Conservation (phyloP, 2,329 filamentous ascomycete genomes). For the Gaeumannomyces tritici region DNA sequence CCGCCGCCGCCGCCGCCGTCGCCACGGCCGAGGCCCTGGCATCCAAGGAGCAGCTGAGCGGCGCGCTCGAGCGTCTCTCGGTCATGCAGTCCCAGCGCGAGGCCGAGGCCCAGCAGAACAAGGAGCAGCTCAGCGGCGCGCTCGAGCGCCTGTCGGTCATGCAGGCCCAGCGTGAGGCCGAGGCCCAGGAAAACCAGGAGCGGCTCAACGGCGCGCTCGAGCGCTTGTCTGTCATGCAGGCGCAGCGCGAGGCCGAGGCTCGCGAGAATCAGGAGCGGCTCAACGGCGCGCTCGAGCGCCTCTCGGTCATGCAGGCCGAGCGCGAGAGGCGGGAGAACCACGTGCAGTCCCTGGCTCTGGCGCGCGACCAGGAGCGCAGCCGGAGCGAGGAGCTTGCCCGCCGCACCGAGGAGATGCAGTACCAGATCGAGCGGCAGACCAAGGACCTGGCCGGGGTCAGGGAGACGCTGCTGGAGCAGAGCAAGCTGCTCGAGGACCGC, state of each 20-base stretch:
- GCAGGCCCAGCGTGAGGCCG: not conserved
- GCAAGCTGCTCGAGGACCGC: not conserved
- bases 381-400: not conserved
- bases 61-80: not conserved
- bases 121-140: not conserved
- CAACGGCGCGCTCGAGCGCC: not conserved
- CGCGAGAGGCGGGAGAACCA: not conserved
- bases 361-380: not conserved
- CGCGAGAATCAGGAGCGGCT: not conserved
- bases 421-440: slow-evolving; percentile 1
- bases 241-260: not conserved
- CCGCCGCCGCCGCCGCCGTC: no score
- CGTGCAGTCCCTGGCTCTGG: not conserved
- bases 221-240: not conserved
- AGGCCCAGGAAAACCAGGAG: not conserved
- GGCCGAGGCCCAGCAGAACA: not conserved
- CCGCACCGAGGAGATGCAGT: not conserved
- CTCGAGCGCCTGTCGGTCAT: not conserved
- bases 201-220: not conserved
- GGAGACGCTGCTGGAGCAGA: not conserved
- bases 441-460: not conserved
- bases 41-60: not conserved
- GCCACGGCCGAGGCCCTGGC: not conserved
- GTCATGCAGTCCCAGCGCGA: not conserved
- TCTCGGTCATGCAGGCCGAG: not conserved